phyloP scores from a whole-genome alignment of 2,329 filamentous ascomycete species.

The Pestalotiopsis sp. region DNA sequence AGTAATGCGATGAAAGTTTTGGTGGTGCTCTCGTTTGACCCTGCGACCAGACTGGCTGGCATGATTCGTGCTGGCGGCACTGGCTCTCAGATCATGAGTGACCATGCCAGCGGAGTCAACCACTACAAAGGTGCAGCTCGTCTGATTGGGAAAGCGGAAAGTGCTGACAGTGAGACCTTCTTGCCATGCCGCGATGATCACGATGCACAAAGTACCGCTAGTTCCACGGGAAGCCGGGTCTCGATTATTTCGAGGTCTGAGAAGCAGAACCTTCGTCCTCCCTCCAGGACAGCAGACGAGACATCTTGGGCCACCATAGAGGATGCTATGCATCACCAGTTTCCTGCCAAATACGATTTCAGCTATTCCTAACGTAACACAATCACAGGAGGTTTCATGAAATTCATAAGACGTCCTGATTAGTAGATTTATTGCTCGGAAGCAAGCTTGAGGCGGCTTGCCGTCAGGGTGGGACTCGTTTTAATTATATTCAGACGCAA shows the following conservation, averaged over 20 bases:
- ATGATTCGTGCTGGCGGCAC: conserved; percentile 23
- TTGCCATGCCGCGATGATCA: neutral
- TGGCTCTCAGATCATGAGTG: neutral
- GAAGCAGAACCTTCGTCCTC: neutral
- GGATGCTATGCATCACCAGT: neutral
- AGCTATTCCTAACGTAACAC: neutral
- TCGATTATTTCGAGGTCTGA: neutral
- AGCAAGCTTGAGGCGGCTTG: too few relatives aligned
- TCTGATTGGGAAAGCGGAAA: neutral
- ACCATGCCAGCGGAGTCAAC: neutral
- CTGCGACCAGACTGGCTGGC: conserved; percentile 23
- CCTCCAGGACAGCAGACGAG: conserved; percentile 18
- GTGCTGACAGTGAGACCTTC: neutral
- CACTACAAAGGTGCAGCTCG: neutral
- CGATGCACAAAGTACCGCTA: neutral
- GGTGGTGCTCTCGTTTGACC: conserved; percentile 32
- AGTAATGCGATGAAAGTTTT: conserved; percentile 22
- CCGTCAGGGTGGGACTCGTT: too few relatives aligned
- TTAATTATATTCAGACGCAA: too few relatives aligned
- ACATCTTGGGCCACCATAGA: conserved; percentile 7
- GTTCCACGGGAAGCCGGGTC: neutral
- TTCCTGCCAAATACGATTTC: neutral
- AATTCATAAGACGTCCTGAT: neutral
- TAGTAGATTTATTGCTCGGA: too few relatives aligned
- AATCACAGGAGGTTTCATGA: neutral